A percentile compares a stretch with the other conserved stretches of the same genome.
These are phyloP conservation scores for Eucalyptus regnans DNA, from an alignment of 345 rosid species.

Conservation along the genomic window DNA sequence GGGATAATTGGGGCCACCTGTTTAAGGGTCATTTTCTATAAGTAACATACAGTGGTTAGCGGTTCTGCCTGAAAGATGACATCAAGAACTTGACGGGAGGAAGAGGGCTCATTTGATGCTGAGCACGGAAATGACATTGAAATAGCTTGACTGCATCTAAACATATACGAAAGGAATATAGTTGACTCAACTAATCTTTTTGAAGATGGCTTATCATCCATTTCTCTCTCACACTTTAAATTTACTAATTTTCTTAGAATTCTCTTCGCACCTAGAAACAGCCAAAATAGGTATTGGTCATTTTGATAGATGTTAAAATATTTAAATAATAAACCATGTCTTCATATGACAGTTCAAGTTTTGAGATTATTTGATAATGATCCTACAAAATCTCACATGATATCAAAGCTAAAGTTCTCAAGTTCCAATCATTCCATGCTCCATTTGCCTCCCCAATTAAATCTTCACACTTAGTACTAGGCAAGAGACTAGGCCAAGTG, in stretches of 20 bases:
- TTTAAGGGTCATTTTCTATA: background rate
- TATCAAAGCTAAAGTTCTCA: too few species aligned
- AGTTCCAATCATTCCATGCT: too few species aligned
- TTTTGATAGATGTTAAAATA: background rate
- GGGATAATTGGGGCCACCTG: background rate
- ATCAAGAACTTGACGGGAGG: background rate
- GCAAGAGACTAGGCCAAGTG: too few species aligned
- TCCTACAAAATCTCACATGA: accelerated
- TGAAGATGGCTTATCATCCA: background rate
- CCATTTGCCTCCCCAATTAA: too few species aligned
- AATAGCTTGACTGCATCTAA: background rate
- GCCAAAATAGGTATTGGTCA: background rate
- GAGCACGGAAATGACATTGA: background rate
- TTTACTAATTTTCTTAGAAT: background rate
- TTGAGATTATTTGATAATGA: accelerated
- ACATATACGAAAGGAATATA: background rate
- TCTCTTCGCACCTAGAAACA: accelerated
- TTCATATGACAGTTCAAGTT: too few species aligned
- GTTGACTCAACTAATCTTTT: background rate
- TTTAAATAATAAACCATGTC: too few species aligned
- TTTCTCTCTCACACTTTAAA: background rate
- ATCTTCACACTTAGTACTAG: too few species aligned
- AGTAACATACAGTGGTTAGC: background rate
- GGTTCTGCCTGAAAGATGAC: background rate
- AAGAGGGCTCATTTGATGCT: background rate